Conservation (phyloP, 2,329 filamentous ascomycete species). For the Hymenoscyphus occultus region DNA sequence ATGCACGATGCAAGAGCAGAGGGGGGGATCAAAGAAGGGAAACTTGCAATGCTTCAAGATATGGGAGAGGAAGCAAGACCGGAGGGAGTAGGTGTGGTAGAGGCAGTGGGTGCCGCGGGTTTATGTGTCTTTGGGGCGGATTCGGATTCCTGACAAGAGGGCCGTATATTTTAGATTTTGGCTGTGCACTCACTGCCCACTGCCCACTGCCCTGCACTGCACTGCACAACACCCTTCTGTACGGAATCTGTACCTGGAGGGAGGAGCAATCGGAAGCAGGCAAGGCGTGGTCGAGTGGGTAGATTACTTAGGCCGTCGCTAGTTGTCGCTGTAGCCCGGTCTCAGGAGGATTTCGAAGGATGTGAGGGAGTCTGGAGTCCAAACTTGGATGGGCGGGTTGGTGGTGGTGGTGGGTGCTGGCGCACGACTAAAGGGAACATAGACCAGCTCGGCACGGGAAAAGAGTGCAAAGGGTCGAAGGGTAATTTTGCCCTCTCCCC, state of each 20-base stretch:
- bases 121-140: neutral
- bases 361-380: neutral
- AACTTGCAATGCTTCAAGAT: neutral
- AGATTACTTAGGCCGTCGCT: too few relatives aligned
- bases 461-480: too few relatives aligned
- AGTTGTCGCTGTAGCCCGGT: neutral
- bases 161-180: neutral
- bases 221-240: too few relatives aligned
- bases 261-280: neutral
- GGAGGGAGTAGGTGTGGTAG: neutral
- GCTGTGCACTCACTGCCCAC: neutral
- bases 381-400: neutral
- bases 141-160: neutral
- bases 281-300: neutral
- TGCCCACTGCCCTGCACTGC: too few relatives aligned
- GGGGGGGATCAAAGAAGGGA: neutral
- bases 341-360: conserved; percentile 1
- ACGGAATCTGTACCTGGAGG: neutral
- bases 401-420: neutral
- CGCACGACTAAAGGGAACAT: too few relatives aligned
- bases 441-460: too few relatives aligned
- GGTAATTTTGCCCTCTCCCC: too few relatives aligned
- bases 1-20: neutral
- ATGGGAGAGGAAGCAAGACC: neutral
- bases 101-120: neutral